These are phyloP conservation scores for Apiospora malaysiana DNA, from an alignment of 2,329 filamentous ascomycete species.

Conservation along the genomic window DNA sequence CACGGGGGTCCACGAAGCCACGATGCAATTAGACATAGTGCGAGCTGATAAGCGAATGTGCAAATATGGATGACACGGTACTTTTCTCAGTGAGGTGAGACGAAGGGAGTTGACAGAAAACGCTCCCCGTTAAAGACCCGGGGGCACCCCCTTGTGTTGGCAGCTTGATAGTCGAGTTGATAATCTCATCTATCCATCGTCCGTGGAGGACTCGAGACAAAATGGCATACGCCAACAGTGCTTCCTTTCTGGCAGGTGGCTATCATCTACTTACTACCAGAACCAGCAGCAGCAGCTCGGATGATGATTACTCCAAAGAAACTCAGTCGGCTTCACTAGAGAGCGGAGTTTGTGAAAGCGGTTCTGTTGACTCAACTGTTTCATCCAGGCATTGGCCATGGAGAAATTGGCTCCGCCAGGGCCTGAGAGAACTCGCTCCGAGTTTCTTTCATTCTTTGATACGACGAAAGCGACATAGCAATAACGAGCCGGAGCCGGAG, in stretches of 20 bases:
- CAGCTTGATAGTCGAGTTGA: neutral
- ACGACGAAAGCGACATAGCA: neutral
- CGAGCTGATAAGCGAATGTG: constrained; percentile 5
- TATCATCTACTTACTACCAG: neutral
- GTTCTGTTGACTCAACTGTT: neutral
- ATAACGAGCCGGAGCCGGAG: neutral
- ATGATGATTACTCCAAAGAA: neutral
- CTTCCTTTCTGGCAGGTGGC: neutral
- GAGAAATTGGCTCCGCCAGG: neutral
- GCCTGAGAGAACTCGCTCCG: neutral
- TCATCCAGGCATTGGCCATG: neutral
- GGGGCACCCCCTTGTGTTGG: neutral
- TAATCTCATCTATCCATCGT: neutral
- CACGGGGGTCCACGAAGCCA: neutral
- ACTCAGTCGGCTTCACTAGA: no score
- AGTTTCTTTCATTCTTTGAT: neutral
- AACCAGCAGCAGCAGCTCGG: neutral
- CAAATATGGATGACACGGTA: neutral
- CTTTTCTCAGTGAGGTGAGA: neutral
- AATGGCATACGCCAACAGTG: neutral
- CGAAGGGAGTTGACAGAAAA: no score
- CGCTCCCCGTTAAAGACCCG: neutral
- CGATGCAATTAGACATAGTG: neutral
- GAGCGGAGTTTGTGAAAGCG: neutral
- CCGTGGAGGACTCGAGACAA: neutral